phyloP scores from a whole-genome alignment of 306 rosid species.

The Fragaria vesca region DNA sequence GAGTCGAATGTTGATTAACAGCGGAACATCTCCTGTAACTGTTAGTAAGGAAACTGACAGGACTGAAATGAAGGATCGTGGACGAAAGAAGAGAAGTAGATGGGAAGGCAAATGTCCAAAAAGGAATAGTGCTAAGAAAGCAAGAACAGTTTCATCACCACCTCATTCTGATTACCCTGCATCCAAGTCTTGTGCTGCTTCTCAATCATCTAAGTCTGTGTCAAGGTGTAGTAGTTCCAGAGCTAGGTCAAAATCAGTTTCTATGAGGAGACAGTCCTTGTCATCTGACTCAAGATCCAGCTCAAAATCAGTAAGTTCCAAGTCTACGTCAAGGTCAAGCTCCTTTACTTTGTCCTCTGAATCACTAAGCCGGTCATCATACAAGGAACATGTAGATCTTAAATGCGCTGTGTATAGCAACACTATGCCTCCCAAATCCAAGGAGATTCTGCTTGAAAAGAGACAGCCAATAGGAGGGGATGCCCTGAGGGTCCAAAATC shows the following conservation, averaged over 20 bases:
- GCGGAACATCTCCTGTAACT: conserved; percentile 19
- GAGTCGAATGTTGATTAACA: conserved; percentile 10
- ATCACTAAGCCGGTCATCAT: conserved; percentile 33
- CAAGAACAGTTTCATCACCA: conserved; percentile 35
- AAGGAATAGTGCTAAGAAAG: conserved; percentile 31
- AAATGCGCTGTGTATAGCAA: conserved; percentile 31
- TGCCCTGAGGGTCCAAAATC: conserved; percentile 12
- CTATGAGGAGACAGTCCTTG: conserved; percentile 28
- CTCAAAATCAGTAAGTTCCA: conserved; percentile 39
- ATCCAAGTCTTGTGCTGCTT: conserved; percentile 36
- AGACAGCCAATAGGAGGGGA: conserved; percentile 24
- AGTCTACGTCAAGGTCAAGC: conserved; percentile 44
- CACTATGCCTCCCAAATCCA: conserved; percentile 28
- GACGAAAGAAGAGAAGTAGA: conserved; percentile 42
- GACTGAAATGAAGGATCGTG: conserved; percentile 23
- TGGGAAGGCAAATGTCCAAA: conserved; percentile 35
- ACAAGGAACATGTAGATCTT: conserved; percentile 32
- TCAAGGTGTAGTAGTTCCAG: conserved; percentile 24
- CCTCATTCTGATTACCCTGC: conserved; percentile 31
- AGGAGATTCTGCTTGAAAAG: conserved; percentile 25
- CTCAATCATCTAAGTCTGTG: conserved; percentile 40
- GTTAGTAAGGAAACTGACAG: conserved; percentile 24
- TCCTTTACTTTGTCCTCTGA: conserved; percentile 40
- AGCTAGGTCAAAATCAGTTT: conserved; percentile 39
- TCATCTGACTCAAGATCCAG: conserved; percentile 40